Percentiles rank a stretch among this genome's conserved stretches.
Evolutionary conservation across 2,329 filamentous ascomycete species (phyloP).

Genomic region (Coniochaeta sp.): DNA sequence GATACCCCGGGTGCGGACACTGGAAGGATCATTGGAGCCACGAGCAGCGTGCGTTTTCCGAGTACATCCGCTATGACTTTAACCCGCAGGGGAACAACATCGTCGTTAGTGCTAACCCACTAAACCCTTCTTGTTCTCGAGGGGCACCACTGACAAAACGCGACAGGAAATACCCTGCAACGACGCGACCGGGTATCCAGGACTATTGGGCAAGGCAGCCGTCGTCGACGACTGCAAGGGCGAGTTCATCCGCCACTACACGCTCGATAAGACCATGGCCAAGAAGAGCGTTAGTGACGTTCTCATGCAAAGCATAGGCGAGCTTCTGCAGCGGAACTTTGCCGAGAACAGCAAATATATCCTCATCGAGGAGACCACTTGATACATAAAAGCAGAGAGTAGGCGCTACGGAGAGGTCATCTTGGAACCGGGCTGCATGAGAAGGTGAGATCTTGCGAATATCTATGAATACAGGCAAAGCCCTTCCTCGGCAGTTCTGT

Average conservation of each 20-base stretch:
- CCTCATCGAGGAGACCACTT: slow-evolving; percentile 6
- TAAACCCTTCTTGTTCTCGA: too few species aligned
- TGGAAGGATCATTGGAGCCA: slow-evolving; percentile 5
- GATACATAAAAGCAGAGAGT: too few species aligned
- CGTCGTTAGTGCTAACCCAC: slow-evolving; percentile 1
- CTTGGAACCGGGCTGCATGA: too few species aligned
- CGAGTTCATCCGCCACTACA: slow-evolving; percentile 5
- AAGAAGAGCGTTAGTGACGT: slow-evolving; percentile 2
- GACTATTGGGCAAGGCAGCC: neutral
- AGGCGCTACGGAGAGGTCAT: too few species aligned
- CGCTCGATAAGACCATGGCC: slow-evolving; percentile 3
- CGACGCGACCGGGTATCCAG: slow-evolving; percentile 5
- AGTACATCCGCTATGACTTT: slow-evolving; percentile 6
- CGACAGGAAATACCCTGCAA: slow-evolving; percentile 6
- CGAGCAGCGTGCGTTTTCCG: slow-evolving; percentile 7
- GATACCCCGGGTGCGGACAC: slow-evolving; percentile 2
- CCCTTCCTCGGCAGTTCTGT: too few species aligned
- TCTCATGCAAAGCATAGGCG: slow-evolving; percentile 3
- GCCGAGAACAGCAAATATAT: neutral
- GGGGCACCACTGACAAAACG: too few species aligned
- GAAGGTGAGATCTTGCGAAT: too few species aligned
- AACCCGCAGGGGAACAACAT: slow-evolving; percentile 6
- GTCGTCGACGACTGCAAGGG: slow-evolving; percentile 5
- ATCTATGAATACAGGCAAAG: too few species aligned
- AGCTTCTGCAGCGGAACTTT: slow-evolving; percentile 3